Base-by-base conservation (phyloP, 2,329 filamentous ascomycete species). In the Elsinoe fawcettii region DNA sequence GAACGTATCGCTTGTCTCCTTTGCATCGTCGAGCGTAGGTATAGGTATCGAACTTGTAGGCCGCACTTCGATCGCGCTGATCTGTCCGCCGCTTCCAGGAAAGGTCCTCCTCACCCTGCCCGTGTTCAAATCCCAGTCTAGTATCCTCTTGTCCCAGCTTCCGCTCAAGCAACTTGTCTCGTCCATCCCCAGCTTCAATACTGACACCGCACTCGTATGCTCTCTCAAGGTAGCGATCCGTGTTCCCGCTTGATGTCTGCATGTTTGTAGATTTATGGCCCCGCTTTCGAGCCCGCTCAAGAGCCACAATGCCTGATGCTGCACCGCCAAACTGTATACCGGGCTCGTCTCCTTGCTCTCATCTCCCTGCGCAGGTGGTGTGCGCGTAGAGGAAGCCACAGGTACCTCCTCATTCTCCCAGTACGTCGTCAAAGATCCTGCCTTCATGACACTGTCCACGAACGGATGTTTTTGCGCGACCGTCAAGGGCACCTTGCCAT, bases 401-500 rank as follows among this genome's bases (percentile, higher is more conserved):
- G 34, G 34, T 37, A 37, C 49, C 68, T 99, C 92, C 69, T 96
- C 91, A 66, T 97, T 99, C 71, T 96, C 93, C 93, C 93, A 99
- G 71, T 99, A 99, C 54, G 88, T 95, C 80, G 96, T 85, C 51
- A 97, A 75, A 5, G 96, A 88, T 1, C 91, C 93, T 1, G 92
- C 91, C 72, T 99, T 99, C 57, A 90, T 89, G 43, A 99, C 93
- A 65, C 89, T 96, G 69, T 99, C 93, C 39, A 99, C 93, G 66
- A 97, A 99, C 0, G 93, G 93, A 69, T 99, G 93, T 51, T 88
- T 81, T 74, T 99, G 93, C 30, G 93, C 93, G 5, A 99, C 93
- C 0, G 93, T 99, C 65, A 99, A 76, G 60, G 92, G 85, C 32
- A 93, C 82, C 73, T 96, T 96, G 62, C 90, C 90, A 69, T 99